Base-by-base conservation (phyloP, 345 rosid species). In the Carallia pectinifolia region DNA sequence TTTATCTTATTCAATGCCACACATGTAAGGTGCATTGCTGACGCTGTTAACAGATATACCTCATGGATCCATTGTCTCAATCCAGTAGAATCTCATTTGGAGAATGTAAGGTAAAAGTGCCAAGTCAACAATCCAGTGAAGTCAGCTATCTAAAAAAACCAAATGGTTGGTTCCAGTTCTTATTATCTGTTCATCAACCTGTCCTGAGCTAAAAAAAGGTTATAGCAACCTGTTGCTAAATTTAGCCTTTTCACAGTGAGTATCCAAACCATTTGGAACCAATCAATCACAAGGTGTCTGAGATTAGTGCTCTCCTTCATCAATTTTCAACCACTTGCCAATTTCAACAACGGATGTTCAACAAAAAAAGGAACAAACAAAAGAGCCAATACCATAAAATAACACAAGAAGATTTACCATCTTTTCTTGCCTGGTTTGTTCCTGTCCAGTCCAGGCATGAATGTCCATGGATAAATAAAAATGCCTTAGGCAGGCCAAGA, bases 281-380 rank as follows among this genome's bases (percentile, higher is more conserved):
- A 58, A 58, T 23, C 58, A n/a, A 61, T 33, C 39, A 58, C 54
- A 47, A 2, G 62, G 30, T 17, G 50, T 36, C 16, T 27, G 60
- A 77, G 59, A 52, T 58, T 59, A 2, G 65, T 64, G 6, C 74
- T 77, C 81, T 66, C 65, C 69, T 60, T 56, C 78, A 69, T 65
- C 60, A 48, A 66, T 69, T 54, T 29, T 61, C 65, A 69, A 73
- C 74, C 1, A 7, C 68, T 78, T 29, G 34, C 23, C 40, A 27
- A 34, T 33, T 56, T 47, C 56, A 48, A 61, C 30, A 52, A 53
- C 50, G 39, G 55, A 30, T 15, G 47, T 34, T 31, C 27, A 38
- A 29, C n/a, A 55, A 39, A 61, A 71, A 34, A 36, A 17, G 58
- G 17, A 34, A 29, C 37, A 18, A 36, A 4, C 30, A 64, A 70